Evolutionary conservation across 805 yeast genomes (phyloP), one percentile per base, ranked within the genome.

Genomic region (Teunomyces lycoperdinae): DNA sequence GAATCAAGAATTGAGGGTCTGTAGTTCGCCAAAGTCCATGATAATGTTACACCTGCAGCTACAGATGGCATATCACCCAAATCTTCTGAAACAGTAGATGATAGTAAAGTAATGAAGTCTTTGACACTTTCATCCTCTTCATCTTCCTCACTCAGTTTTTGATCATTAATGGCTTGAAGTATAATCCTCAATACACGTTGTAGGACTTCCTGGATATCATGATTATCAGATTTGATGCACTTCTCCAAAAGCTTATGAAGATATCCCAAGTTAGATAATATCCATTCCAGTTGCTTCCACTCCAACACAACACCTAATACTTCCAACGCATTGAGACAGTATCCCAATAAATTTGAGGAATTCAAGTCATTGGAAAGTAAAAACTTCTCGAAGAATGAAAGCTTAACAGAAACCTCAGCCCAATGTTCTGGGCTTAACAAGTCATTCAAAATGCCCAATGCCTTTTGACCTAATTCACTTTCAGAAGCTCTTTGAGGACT

Each of bases 261-360:
- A 30, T 84, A 81, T 1, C 76, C 71, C 33, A 90, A 66, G 53
- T 90, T 87, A 2, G 81, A 78, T 36, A 86, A 68, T 45, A 94
- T 85, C 97, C 97, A 94, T 10, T 75, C 80, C 0, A 86, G 66
- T 1, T 82, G 64, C 66, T 87, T 87, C 78, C 89, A 87, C 53
- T 84, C 87, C 46, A 94, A 71, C 1, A 90, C 89, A 40, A 90
- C 87, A 9, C 85, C 84, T 40, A 94, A 74, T 0, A 94, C 97
- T 62, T 89, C 96, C 43, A 95, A 68, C 0, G 99, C 96, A 67
- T 94, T 95, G 58, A 91, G 72, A 56, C 96, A 87, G 56, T 87
- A 85, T 1, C 90, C 89, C 20, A 89, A 63, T 35, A 87, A 76
- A 50, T 84, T 84, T 31, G 82, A 77, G 10, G 89, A 78, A 32